Base-by-base conservation (phyloP, 2,329 filamentous ascomycete species). In the Penicillium sp. region DNA sequence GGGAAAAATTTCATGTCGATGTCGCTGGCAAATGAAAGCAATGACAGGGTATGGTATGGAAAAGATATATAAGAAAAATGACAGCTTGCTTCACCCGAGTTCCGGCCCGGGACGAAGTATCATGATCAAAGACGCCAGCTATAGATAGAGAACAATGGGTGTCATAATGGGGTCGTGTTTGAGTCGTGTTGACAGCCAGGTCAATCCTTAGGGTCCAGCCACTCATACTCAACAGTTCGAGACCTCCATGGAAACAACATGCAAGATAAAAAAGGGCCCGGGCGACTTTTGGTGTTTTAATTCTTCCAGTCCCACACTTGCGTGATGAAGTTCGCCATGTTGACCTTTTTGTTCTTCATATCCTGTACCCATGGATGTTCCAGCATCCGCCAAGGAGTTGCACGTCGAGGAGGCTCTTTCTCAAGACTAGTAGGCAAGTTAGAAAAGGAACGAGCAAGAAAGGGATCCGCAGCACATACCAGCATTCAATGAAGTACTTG, bases 401-500 rank as follows among this genome's bases (percentile, higher is more conserved):
- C 95, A 72, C 95, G 84, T 69, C 93, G 86, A 56, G 83, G 84
- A 21, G 91, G 88, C 67, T 97, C 91, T 78, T 99, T 99, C 76
- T 99, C 95, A 56, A 99, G 84, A 79, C 95, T 98, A 62, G 45
- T 19, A 19, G 3, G 33, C 19, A 3, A 48, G 55, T 58, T 50
- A 64, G 63, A 65, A 33, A 66, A 56, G 49, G 33, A n/a, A 37
- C 27, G n/a, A 5, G 8, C 4, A 3, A 14, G 3, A 16, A 10
- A 13, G 21, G 26, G 1, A 48, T 7, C 22, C 3, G 29, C 16
- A 16, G 8, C 11, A 69, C 71, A 55, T 85, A 98, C 93, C 95
- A 98, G 85, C 93, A 97, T 78, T 97, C 93, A 68, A 99, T 97
- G 69, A 99, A 99, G 74, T 97, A 97, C 75, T 99, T 99, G 78